A percentile compares a stretch with the other conserved stretches of the same genome.
phyloP scores from a whole-genome alignment of 1,139 yeast species.

The Sugiyamaella grinbergsii region DNA sequence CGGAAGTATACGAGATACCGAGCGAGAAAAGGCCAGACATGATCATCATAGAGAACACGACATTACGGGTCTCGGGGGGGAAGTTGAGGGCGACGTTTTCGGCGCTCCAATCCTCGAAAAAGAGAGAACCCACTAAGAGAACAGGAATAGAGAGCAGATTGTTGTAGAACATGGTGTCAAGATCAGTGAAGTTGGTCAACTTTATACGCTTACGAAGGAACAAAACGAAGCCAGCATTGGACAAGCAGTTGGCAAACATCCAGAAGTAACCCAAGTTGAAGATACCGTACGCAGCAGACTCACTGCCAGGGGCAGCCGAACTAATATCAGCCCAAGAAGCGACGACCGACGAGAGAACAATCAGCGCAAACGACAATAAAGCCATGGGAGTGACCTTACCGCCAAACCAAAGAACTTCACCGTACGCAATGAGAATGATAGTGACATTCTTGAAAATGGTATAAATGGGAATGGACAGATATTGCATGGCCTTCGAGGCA shows the following conservation, averaged over 20 bases:
- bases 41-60: constrained; percentile 78
- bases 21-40: constrained; percentile 92
- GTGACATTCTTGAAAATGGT: constrained; percentile 98
- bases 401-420: constrained; percentile 97
- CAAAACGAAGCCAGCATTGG: constrained; percentile 90
- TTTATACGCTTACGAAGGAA: constrained; percentile 97
- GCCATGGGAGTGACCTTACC: constrained; percentile 92
- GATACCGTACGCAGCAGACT: constrained; percentile 45
- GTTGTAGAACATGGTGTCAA: constrained; percentile 98
- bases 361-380: constrained; percentile 78
- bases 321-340: constrained; percentile 89
- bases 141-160: constrained; percentile 91
- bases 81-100: constrained; percentile 74
- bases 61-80: constrained; percentile 67
- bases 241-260: constrained; percentile 93
- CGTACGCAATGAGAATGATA: constrained; percentile 93
- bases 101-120: constrained; percentile 91
- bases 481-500: constrained; percentile 91
- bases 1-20: constrained; percentile 97
- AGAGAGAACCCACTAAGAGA: constrained; percentile 68
- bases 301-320: constrained; percentile 35
- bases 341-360: constrained; percentile 90
- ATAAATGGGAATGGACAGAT: constrained; percentile 88
- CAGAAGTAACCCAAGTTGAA: constrained; percentile 80
- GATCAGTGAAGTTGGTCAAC: constrained; percentile 94